A percentile compares a stretch with the other conserved stretches of the same genome.
Evolutionary conservation across 2,329 filamentous ascomycete species (phyloP).

Genomic region (Venturia oleaginea): DNA sequence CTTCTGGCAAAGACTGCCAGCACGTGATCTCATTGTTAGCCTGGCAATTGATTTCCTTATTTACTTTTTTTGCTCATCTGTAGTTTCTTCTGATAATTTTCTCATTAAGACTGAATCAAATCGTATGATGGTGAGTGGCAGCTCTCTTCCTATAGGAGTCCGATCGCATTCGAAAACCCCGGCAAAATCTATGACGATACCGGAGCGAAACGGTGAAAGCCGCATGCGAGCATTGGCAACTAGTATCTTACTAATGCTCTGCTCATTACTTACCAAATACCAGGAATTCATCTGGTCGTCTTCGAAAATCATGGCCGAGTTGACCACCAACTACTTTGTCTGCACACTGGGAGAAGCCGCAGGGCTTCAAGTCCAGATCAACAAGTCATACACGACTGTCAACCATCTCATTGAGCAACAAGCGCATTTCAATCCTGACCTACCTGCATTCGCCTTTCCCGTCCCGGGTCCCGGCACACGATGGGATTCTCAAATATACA

Average conservation of each 20-base stretch:
- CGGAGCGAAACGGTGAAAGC: neutral
- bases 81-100: no score
- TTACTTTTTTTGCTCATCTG: no score
- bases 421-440: slow-evolving; percentile 29
- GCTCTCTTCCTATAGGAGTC: no score
- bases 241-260: neutral
- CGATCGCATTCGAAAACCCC: neutral
- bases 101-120: no score
- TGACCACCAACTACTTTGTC: slow-evolving; percentile 44
- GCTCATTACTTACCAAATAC: no score
- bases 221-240: no score
- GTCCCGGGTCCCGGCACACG: slow-evolving; percentile 18
- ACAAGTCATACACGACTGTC: slow-evolving; percentile 34
- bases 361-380: slow-evolving; percentile 23
- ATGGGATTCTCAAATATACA: slow-evolving; percentile 27
- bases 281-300: neutral
- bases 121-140: no score
- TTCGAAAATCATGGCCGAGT: neutral
- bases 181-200: neutral
- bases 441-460: slow-evolving; percentile 44
- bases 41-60: no score
- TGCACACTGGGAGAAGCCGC: slow-evolving; percentile 52
- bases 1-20: no score
- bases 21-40: no score
- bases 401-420: slow-evolving; percentile 43